A percentile compares a stretch with the other conserved stretches of the same genome.
Conservation (phyloP, 1,139 yeast species). For the Saccharomyces hybrid region DNA sequence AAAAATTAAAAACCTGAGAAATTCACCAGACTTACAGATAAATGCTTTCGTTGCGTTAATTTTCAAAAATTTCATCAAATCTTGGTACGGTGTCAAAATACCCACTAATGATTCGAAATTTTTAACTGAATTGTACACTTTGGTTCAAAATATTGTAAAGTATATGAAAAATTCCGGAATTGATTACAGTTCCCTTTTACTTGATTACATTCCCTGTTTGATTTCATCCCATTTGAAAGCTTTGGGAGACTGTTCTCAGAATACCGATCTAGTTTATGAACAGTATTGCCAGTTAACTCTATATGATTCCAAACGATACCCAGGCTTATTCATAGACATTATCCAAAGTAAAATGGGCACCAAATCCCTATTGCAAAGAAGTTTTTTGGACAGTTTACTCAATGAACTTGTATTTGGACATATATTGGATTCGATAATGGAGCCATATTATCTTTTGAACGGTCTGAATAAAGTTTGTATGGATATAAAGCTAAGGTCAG, state of each 20-base stretch:
- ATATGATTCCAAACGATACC: slow-evolving; percentile 15
- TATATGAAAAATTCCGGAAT: slow-evolving; percentile 6
- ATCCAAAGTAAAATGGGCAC: slow-evolving; percentile 9
- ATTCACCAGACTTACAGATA: slow-evolving; percentile 13
- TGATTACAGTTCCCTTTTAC: slow-evolving; percentile 13
- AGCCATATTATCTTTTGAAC: slow-evolving; percentile 1
- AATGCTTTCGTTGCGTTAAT: slow-evolving; percentile 23
- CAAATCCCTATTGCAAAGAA: slow-evolving; percentile 1
- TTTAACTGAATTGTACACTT: slow-evolving; percentile 12
- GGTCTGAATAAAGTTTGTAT: background rate
- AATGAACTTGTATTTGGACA: slow-evolving; percentile 2
- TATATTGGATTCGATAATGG: slow-evolving; percentile 1
- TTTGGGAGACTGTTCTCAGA: slow-evolving; percentile 7
- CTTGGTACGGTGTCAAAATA: slow-evolving; percentile 29
- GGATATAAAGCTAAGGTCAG: background rate
- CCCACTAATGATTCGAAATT: slow-evolving; percentile 22
- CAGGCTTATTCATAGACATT: slow-evolving; percentile 11
- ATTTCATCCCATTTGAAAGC: slow-evolving; percentile 17
- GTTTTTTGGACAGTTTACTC: background rate
- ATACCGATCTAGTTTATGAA: slow-evolving; percentile 2
- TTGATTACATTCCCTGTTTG: slow-evolving; percentile 23
- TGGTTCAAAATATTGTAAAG: slow-evolving; percentile 11
- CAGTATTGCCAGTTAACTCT: slow-evolving; percentile 12
- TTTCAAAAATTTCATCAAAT: slow-evolving; percentile 20
- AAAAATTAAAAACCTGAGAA: slow-evolving; percentile 9